Evolutionary conservation across 208 protist genomes (phyloP), one percentile per base, ranked within the genome.

Genomic region (Trypanosomatidae sp.): DNA sequence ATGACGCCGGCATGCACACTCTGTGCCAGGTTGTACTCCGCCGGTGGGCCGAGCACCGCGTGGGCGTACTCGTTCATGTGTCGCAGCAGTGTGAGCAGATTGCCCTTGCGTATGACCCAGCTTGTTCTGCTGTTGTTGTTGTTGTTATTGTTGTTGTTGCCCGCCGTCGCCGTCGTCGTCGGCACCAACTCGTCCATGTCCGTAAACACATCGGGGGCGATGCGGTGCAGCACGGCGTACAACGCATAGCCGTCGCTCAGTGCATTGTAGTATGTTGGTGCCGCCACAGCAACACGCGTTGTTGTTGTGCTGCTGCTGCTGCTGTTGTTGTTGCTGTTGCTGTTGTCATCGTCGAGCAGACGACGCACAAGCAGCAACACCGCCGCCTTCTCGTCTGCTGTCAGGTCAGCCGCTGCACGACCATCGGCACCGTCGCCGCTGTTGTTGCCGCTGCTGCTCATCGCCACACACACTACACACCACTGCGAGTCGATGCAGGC

Each of bases 1-100:
- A 32, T 35, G 3, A 56, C 21, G 16, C 35, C 58, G 1, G 72
- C 48, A n/a, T 71, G 23, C 11, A 42, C 49, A 10, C n/a, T 35
- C n/a, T 35, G 11, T n/a, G n/a, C n/a, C 11, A 35, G n/a, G 11
- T 15, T 35, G 30, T n/a, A 15, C 30, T 15, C n/a, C n/a, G 30
- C n/a, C n/a, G 30, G n/a, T n/a, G n/a, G n/a, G n/a, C n/a, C n/a
- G n/a, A n/a, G n/a, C n/a, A n/a, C n/a, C n/a, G n/a, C n/a, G 28
- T 61, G 56, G 8, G 61, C 62, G 48, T 76, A 75, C 16, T 65
- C 53, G 15, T 56, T 48, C 45, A 83, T 56, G 32, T 61, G 43
- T 10, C 43, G 60, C 37, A 83, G 16, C 19, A 83, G 58, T 2
- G 61, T 27, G 0, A 43, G 43, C 20, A 83, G 26, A 33, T 83